These are phyloP conservation scores for Carallia pectinifolia DNA, from an alignment of 345 rosid species.

Conservation along the genomic window DNA sequence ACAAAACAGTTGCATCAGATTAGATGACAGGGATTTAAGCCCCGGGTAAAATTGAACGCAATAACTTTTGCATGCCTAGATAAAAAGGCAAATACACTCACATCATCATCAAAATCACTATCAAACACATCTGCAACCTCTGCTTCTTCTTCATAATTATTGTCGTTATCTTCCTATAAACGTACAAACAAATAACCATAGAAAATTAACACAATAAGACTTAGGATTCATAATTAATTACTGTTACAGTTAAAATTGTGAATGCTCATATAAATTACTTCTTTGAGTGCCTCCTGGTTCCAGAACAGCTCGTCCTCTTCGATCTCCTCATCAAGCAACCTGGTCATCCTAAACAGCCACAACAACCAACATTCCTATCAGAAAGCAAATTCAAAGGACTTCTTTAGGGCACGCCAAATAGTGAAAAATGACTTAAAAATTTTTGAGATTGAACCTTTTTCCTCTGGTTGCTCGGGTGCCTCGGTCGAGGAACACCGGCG, in stretches of 20 bases:
- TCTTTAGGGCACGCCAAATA: neutral
- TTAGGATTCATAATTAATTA: neutral
- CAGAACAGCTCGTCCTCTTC: slow-evolving; percentile 91
- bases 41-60: slow-evolving; percentile 1
- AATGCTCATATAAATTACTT: slow-evolving; percentile 30
- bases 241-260: neutral
- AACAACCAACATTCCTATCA: neutral
- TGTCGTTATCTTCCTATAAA: slow-evolving; percentile 73
- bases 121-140: slow-evolving; percentile 92
- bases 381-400: neutral
- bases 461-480: slow-evolving; percentile 70
- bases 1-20: neutral
- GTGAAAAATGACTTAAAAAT: neutral
- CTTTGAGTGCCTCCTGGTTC: slow-evolving; percentile 96
- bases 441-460: slow-evolving; percentile 49
- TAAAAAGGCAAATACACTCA: slow-evolving; percentile 29
- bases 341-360: slow-evolving; percentile 59
- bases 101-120: slow-evolving; percentile 91
- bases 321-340: slow-evolving; percentile 75
- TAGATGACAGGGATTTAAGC: neutral
- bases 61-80: neutral
- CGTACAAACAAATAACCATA: neutral
- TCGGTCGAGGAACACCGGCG: slow-evolving; percentile 61
- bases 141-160: slow-evolving; percentile 69
- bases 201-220: neutral